Base-by-base conservation (phyloP, 2,329 filamentous ascomycete species). In the Zymoseptoria crescenta region DNA sequence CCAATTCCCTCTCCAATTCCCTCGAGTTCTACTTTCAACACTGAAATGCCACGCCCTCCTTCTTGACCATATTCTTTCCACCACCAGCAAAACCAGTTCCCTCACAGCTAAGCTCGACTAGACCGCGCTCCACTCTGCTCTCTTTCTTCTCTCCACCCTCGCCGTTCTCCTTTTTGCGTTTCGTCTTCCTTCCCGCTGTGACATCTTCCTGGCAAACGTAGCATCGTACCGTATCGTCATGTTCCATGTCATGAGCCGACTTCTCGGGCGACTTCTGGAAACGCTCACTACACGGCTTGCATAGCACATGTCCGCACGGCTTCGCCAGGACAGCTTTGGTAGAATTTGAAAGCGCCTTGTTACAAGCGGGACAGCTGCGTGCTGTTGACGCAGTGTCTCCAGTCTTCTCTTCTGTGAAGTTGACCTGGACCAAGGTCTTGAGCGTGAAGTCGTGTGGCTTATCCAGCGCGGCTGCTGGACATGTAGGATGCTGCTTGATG, bases 1-100 rank as follows among this genome's bases (percentile, higher is more conserved):
- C 35, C 5, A 45, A 2, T 16, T 19, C 16, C 1, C 7, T 10
- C n/a, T 45, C 35, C 5, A 45, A 2, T 16, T 19, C 16, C 1
- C 7, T 10, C n/a, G 24, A 21, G 5, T 7, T 19, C 24, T 8
- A 27, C 20, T 4, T n/a, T 62, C 52, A 94, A 71, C 89, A 93
- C 71, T 95, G 89, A 73, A 96, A 96, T 0, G 87, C 87, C 19
- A 95, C 85, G 0, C 88, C 87, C 3, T 82, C 77, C 72, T 87
- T 94, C 74, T 88, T 88, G 16, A 95, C 91, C 67, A 89, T 83
- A 69, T 88, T 96, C 55, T 83, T 83, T 2, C 94, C 93, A n/a
- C 87, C 87, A 4, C 90, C 88, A 4, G 93, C 92, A 74, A 96
- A 97, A 0, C 93, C 93, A 0, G 93, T 97, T 0, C 93, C 93